A percentile compares a stretch with the other conserved stretches of the same genome.
These are phyloP conservation scores for Colletotrichum chlorophyti DNA, from an alignment of 2,329 filamentous ascomycete genomes.

Conservation along the genomic window DNA sequence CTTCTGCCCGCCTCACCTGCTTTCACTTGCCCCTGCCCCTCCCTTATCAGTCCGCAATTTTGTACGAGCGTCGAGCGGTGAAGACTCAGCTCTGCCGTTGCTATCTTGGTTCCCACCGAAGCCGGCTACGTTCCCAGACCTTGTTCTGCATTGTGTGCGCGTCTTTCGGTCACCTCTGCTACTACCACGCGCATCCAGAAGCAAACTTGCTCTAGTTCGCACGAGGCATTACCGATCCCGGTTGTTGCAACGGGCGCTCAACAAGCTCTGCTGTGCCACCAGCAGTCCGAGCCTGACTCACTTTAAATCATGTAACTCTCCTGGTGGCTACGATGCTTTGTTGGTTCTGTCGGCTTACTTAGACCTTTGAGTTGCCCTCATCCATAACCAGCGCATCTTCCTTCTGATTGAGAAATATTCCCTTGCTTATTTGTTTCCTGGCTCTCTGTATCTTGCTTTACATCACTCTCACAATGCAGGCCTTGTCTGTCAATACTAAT, in stretches of 20 bases:
- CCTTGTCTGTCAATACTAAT: constrained; percentile 49
- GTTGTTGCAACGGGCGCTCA: constrained; percentile 14
- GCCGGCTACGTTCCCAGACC: not conserved
- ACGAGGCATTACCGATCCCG: constrained; percentile 13
- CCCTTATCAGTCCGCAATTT: constrained; percentile 27
- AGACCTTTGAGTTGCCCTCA: constrained; percentile 15
- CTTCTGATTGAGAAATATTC: not conserved
- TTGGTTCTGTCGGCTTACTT: constrained; percentile 14
- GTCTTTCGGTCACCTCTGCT: not conserved
- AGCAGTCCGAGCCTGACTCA: constrained; percentile 24
- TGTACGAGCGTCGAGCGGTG: constrained; percentile 29
- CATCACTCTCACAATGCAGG: constrained; percentile 39
- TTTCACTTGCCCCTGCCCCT: constrained; percentile 14
- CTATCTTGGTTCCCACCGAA: constrained; percentile 21
- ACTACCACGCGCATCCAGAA: constrained; percentile 7
- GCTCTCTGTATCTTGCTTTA: too few relatives aligned
- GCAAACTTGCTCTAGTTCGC: constrained; percentile 11
- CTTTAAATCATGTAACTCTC: constrained; percentile 26
- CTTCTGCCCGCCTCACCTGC: not conserved
- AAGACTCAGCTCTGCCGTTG: constrained; percentile 23
- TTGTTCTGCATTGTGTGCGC: too few relatives aligned
- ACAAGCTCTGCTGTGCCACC: constrained; percentile 8
- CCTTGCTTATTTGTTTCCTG: too few relatives aligned
- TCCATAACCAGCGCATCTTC: not conserved
- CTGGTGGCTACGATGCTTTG: constrained; percentile 24